phyloP scores from a whole-genome alignment of 192 early-diverging fungal genomes.

The Radiomyces spectabilis region DNA sequence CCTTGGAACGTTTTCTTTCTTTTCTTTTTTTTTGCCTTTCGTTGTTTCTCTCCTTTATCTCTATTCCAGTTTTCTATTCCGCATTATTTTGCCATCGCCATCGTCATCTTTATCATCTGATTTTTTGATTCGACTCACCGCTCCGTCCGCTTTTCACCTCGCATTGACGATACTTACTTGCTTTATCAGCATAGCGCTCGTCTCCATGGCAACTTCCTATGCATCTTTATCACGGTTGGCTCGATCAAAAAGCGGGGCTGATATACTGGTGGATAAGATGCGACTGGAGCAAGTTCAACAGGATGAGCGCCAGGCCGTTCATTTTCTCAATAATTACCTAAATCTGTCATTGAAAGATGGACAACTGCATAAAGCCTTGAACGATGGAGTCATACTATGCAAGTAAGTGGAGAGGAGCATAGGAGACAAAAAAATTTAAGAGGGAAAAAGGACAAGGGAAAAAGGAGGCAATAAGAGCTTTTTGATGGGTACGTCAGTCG shows the following conservation, averaged over 20 bases:
- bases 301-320: slow-evolving; percentile 1
- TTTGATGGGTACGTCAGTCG: too few species aligned
- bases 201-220: background rate
- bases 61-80: background rate
- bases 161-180: background rate
- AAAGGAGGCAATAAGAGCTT: too few species aligned
- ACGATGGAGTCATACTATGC: slow-evolving; percentile 75
- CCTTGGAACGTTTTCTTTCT: background rate
- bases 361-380: slow-evolving; percentile 52
- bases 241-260: slow-evolving; percentile 4
- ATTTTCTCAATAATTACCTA: background rate
- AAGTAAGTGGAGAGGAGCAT: slow-evolving; percentile 41
- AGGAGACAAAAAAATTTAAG: too few species aligned
- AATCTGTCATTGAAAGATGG: slow-evolving; percentile 29
- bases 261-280: slow-evolving; percentile 4
- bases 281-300: background rate
- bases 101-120: background rate
- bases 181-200: background rate
- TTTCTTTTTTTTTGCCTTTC: background rate
- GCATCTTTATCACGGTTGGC: too few species aligned
- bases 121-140: background rate
- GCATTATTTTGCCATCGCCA: too few species aligned
- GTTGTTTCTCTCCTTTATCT: background rate
- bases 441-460: too few species aligned
- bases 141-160: background rate